Evolutionary conservation across 495 filamentous ascomycete species (phyloP).

Genomic region (Trichoderma virens): DNA sequence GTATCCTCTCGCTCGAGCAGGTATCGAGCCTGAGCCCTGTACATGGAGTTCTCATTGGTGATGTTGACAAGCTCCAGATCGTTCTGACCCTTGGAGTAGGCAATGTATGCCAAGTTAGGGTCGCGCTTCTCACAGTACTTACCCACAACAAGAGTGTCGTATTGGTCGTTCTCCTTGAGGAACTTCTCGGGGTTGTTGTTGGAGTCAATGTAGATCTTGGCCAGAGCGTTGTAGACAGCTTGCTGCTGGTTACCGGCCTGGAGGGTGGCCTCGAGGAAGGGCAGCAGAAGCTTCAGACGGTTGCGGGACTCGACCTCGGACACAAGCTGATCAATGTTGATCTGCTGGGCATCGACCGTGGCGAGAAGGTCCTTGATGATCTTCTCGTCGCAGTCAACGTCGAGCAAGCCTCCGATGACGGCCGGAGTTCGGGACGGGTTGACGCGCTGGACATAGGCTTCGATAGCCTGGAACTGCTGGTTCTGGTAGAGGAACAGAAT

Average conservation of each 20-base stretch:
- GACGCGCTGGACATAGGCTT: constrained; percentile 98
- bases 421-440: constrained; percentile 91
- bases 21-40: constrained; percentile 91
- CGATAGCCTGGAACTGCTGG: constrained; percentile 99
- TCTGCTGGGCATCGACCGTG: constrained; percentile 73
- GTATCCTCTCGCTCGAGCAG: constrained; percentile 81
- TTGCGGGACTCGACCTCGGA: constrained; percentile 92
- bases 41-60: constrained; percentile 99
- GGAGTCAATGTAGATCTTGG: constrained; percentile 99
- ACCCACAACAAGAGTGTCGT: constrained; percentile 85
- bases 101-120: constrained; percentile 92
- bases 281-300: constrained; percentile 87
- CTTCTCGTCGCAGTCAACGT: constrained; percentile 93
- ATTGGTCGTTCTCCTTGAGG: constrained; percentile 95
- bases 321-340: constrained; percentile 95
- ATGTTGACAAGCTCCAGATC: constrained; percentile 95
- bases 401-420: constrained; percentile 90
- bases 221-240: constrained; percentile 95
- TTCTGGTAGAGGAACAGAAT: constrained; percentile 98
- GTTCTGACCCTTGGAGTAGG: constrained; percentile 94
- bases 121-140: constrained; percentile 99
- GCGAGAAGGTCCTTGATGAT: constrained; percentile 92
- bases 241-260: constrained; percentile 92
- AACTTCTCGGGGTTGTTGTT: constrained; percentile 99
- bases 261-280: constrained; percentile 91